A percentile compares a stretch with the other conserved stretches of the same genome.
Evolutionary conservation across 1,284 basidiomycete species (phyloP).

Genomic region (Ceratobasidium sp.): DNA sequence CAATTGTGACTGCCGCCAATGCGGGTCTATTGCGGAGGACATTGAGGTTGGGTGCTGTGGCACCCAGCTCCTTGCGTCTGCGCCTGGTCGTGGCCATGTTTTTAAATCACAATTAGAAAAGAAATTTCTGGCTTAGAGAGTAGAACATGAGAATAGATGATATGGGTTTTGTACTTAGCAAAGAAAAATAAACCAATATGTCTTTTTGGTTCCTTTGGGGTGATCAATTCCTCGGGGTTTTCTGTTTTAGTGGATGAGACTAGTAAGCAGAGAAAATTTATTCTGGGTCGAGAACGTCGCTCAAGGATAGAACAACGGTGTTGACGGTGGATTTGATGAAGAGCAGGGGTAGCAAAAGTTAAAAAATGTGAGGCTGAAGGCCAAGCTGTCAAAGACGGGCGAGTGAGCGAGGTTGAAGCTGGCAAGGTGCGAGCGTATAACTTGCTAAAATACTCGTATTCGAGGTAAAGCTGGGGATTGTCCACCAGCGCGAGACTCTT

Average conservation of each 20-base stretch:
- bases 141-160: background rate
- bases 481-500: too few species aligned
- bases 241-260: background rate
- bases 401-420: background rate
- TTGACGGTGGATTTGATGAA: background rate
- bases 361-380: slow-evolving; percentile 25
- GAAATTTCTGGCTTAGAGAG: background rate
- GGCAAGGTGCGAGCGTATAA: background rate
- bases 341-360: background rate
- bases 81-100: slow-evolving; percentile 5
- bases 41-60: background rate
- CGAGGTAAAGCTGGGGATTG: background rate
- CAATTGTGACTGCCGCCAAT: background rate
- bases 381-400: background rate
- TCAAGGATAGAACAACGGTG: background rate
- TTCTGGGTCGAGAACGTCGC: background rate
- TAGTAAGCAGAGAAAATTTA: background rate
- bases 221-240: slow-evolving; percentile 13
- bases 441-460: background rate
- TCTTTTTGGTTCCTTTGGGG: slow-evolving; percentile 18
- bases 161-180: slow-evolving; percentile 8
- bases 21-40: background rate
- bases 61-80: background rate
- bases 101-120: background rate
- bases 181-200: background rate